Evolutionary conservation across 2,329 filamentous ascomycete species (phyloP).

Genomic region (Colletotrichum lentis): DNA sequence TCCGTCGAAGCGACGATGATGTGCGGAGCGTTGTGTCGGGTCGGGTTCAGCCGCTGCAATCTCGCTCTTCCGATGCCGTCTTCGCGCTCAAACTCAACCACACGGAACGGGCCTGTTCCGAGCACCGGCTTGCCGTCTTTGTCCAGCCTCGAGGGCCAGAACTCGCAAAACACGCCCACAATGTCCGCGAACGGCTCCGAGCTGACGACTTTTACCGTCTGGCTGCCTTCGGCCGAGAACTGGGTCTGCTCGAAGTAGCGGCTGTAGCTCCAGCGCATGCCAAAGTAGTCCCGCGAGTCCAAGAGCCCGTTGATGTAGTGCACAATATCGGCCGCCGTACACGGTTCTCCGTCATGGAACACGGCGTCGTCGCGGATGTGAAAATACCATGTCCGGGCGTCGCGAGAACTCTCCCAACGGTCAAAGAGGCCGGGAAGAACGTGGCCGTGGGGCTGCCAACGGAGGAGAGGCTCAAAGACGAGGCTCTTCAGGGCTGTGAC

Average conservation of each 20-base stretch:
- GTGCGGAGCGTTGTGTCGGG: neutral
- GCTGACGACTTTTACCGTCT: neutral
- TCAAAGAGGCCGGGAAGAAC: constrained; percentile 17
- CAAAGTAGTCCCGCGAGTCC: constrained; percentile 29
- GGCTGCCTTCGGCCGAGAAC: neutral
- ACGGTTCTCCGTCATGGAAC: constrained; percentile 19
- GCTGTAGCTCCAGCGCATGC: constrained; percentile 32
- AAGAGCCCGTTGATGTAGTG: constrained; percentile 11
- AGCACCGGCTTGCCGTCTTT: constrained; percentile 14
- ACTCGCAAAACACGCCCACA: constrained; percentile 22
- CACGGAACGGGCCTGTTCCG: constrained; percentile 19
- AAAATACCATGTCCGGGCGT: constrained; percentile 11
- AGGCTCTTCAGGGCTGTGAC: constrained; percentile 27
- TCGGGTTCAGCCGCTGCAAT: neutral
- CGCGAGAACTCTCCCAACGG: constrained; percentile 17
- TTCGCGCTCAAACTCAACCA: constrained; percentile 16
- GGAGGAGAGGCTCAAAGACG: constrained; percentile 29
- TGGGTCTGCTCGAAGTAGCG: constrained; percentile 6
- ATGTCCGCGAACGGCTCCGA: constrained; percentile 17
- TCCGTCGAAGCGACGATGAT: neutral
- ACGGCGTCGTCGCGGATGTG: constrained; percentile 21
- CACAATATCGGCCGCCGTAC: neutral
- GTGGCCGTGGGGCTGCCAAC: constrained; percentile 13
- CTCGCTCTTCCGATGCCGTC: neutral
- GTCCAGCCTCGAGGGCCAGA: constrained; percentile 15